phyloP scores from a whole-genome alignment of 1,284 basidiomycete species.

The Ganoderma lingzhi region DNA sequence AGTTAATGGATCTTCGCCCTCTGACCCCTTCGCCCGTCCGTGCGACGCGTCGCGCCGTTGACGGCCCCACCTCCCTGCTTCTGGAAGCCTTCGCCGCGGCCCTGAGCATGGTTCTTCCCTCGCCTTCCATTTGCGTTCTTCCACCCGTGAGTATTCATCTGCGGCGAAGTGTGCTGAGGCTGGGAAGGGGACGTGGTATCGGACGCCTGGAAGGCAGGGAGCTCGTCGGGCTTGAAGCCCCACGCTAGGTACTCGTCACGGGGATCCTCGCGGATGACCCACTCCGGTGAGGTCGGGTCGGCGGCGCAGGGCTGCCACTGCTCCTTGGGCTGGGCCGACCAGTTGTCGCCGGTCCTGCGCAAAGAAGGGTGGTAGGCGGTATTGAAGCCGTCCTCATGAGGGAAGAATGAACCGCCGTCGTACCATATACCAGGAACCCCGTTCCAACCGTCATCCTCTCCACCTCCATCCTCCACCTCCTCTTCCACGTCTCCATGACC shows the following conservation, averaged over 20 bases:
- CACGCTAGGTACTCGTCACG: neutral
- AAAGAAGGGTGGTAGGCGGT: neutral
- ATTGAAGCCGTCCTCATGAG: constrained; percentile 13
- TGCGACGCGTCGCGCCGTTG: neutral
- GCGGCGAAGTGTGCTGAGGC: neutral
- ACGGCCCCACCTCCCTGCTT: neutral
- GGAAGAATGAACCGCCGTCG: constrained; percentile 22
- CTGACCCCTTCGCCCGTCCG: neutral
- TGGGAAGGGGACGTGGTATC: neutral
- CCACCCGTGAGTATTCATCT: neutral
- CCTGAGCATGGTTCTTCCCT: neutral
- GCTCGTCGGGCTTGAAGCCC: constrained; percentile 4
- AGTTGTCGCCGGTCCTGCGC: neutral
- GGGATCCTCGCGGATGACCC: neutral
- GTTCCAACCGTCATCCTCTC: constrained; percentile 13
- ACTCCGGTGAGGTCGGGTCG: neutral
- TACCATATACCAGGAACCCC: constrained; percentile 22
- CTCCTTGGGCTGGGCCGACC: neutral
- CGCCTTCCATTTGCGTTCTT: neutral
- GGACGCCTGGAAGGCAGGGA: neutral
- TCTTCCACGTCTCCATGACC: constrained; percentile 13
- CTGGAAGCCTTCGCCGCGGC: neutral
- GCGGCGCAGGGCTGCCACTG: constrained; percentile 2
- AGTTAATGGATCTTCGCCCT: constrained; percentile 11
- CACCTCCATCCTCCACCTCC: constrained; percentile 17